Evolutionary conservation across 1,284 basidiomycete species (phyloP).

Genomic region (Athelia psychrophila): DNA sequence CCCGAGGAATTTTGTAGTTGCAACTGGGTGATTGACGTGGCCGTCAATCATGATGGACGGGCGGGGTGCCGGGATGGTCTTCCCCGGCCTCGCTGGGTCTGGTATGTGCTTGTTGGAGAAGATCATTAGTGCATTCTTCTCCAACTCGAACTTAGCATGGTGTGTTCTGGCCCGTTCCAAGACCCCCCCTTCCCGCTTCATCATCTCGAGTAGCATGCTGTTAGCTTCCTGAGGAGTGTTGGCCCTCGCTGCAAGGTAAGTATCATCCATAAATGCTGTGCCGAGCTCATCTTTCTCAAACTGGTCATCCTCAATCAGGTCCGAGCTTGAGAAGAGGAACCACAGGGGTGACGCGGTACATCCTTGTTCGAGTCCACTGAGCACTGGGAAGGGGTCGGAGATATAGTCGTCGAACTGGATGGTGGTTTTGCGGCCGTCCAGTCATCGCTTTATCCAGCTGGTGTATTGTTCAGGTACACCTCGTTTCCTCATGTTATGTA

Average conservation of each 20-base stretch:
- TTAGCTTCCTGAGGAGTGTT: conserved; percentile 13
- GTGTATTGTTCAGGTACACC: conserved; percentile 25
- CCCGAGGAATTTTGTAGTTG: conserved; percentile 21
- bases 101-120: conserved; percentile 5
- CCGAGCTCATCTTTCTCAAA: conserved; percentile 12
- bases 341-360: conserved; percentile 28
- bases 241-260: conserved; percentile 10
- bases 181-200: conserved; percentile 14
- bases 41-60: not conserved
- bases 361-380: conserved; percentile 30
- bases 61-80: not conserved
- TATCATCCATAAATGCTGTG: conserved; percentile 29
- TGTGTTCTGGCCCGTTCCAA: conserved; percentile 19
- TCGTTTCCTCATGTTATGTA: conserved; percentile 25
- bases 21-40: conserved; percentile 2
- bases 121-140: conserved; percentile 21
- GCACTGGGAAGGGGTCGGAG: conserved; percentile 19
- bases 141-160: conserved; percentile 19
- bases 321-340: conserved; percentile 31
- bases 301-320: conserved; percentile 19
- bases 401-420: conserved; percentile 27
- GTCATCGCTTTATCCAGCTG: conserved; percentile 18
- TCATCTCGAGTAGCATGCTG: conserved; percentile 12
- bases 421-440: conserved; percentile 19
- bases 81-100: not conserved